A percentile compares a stretch with the other conserved stretches of the same genome.
phyloP scores from a whole-genome alignment of 768 basidiomycete genomes.

The Boletus rufocinnamomeus region DNA sequence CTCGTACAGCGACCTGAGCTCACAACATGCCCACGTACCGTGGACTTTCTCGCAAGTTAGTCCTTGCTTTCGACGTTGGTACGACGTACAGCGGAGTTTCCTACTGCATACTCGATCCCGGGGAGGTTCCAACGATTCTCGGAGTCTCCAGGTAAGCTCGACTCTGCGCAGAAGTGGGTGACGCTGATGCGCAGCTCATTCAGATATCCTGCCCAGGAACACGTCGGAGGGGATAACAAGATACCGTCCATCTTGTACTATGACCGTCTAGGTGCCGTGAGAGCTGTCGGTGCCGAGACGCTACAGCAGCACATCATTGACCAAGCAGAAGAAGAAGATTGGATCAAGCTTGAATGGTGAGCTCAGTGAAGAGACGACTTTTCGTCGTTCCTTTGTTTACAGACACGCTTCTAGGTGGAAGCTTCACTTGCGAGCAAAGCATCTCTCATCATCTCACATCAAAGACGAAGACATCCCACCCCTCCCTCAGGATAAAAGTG shows the following conservation, averaged over 20 bases:
- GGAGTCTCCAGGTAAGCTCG: constrained; percentile 29
- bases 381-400: background rate
- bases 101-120: constrained; percentile 39
- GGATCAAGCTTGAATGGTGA: constrained; percentile 45
- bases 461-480: constrained; percentile 22
- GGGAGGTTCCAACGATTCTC: constrained; percentile 33
- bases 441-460: constrained; percentile 26
- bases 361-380: background rate
- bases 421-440: constrained; percentile 37
- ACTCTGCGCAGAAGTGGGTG: background rate
- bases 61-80: constrained; percentile 47
- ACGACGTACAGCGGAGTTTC: constrained; percentile 46
- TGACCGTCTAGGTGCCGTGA: constrained; percentile 40
- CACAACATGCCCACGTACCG: too few relatives aligned
- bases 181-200: background rate
- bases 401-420: constrained; percentile 29
- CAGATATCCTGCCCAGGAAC: constrained; percentile 51
- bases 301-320: constrained; percentile 36
- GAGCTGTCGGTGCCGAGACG: constrained; percentile 48
- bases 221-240: constrained; percentile 47
- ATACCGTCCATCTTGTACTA: constrained; percentile 53
- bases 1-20: too few relatives aligned
- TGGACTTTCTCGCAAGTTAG: constrained; percentile 42
- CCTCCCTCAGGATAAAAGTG: constrained; percentile 26
- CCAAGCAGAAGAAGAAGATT: constrained; percentile 39